Conservation (phyloP, 768 basidiomycete species). For the Pleurotus cornucopiae region DNA sequence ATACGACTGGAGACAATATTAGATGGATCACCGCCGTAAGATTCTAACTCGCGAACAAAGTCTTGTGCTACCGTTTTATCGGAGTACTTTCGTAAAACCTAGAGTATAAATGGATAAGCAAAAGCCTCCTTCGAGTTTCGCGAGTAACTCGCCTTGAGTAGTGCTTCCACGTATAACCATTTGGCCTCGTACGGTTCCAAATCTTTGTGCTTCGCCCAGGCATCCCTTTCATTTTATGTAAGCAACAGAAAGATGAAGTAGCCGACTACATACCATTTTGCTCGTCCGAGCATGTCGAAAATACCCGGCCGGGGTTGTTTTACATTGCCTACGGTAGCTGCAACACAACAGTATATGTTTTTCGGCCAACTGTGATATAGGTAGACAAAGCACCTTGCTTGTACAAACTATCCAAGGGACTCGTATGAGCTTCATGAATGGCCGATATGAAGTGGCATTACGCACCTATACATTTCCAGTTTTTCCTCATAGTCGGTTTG, state of each 20-base stretch:
- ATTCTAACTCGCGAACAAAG: slow-evolving; percentile 73
- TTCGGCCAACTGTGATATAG: slow-evolving; percentile 1
- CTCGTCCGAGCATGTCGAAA: slow-evolving; percentile 87
- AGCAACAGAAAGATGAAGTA: slow-evolving; percentile 1
- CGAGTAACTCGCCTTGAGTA: slow-evolving; percentile 62
- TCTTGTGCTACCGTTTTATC: slow-evolving; percentile 76
- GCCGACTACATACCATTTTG: slow-evolving; percentile 73
- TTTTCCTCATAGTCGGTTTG: slow-evolving; percentile 97
- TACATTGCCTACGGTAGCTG: slow-evolving; percentile 91
- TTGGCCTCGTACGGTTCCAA: slow-evolving; percentile 77
- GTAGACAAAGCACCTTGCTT: slow-evolving; percentile 70
- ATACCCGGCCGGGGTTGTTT: slow-evolving; percentile 74
- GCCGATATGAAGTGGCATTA: background rate
- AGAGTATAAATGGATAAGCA: background rate
- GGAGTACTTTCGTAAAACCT: slow-evolving; percentile 81
- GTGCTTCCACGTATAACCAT: slow-evolving; percentile 83
- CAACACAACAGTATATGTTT: slow-evolving; percentile 10
- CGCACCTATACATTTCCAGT: slow-evolving; percentile 85
- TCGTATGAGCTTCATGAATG: background rate
- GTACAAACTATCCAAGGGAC: slow-evolving; percentile 45
- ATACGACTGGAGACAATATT: slow-evolving; percentile 66
- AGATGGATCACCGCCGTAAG: slow-evolving; percentile 65
- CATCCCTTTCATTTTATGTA: slow-evolving; percentile 58
- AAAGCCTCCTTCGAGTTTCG: background rate
- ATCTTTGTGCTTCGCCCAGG: slow-evolving; percentile 92